Evolutionary conservation across 768 basidiomycete species (phyloP), one percentile per base, ranked within the genome.

Genomic region (Antrodiella citrinella): DNA sequence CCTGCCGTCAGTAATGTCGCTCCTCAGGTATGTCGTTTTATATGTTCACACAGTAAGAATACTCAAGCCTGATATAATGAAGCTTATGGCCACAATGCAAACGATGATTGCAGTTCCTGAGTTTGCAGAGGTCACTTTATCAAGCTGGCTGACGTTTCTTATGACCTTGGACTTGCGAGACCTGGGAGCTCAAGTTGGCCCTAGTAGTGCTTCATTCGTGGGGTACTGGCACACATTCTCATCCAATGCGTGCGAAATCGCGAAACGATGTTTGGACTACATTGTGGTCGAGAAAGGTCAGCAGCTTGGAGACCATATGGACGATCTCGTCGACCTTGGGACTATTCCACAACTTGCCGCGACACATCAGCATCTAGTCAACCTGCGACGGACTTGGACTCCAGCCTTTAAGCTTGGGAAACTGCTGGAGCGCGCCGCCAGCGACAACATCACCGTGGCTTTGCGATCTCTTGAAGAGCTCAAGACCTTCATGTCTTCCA

Each of bases 51-150:
- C 40, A 52, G 23, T 51, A 57, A 1, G n/a, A n/a, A n/a, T n/a
- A n/a, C n/a, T n/a, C n/a, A n/a, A n/a, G n/a, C 57, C 56, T 41
- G 47, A 41, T 50, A 25, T 35, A 12, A 7, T 51, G 21, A 57
- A 99, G 95, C 84, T 97, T 57, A 92, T 98, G 88, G 92, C 95
- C 0, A 92, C 87, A 15, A 77, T 99, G 35, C 95, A 98, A 68
- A 91, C 88, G 4, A 88, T 86, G 69, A 74, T 96, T n/a, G 66
- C 72, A 26, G 74, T 90, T 10, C 76, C 77, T 0, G 85, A 86
- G 52, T 73, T 99, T 4, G 78, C 88, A 0, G 80, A 86, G 51
- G 83, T 82, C 4, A 87, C 91, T 0, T 70, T 99, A 2, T 70
- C 78, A 25, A 86, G 82, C 35, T 98, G 93, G 92, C 65, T 77